Evolutionary conservation across 2,329 filamentous ascomycete genomes (phyloP).

Genomic region (Trichoderma cornu-damae): DNA sequence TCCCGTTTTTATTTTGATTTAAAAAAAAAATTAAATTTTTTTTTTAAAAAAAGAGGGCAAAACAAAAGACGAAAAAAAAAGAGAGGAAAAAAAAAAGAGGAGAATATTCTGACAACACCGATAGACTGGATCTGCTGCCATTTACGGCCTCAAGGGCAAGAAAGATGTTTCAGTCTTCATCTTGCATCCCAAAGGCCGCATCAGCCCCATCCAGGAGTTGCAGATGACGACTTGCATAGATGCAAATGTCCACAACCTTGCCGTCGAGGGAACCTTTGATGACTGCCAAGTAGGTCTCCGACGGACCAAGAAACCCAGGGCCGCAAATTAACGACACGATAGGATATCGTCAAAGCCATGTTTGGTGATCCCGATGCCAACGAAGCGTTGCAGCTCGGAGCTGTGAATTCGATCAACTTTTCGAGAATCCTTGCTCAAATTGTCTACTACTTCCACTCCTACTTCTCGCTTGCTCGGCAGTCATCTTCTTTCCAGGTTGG

Average conservation of each 20-base stretch:
- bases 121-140: conserved; percentile 81
- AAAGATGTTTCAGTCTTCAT: conserved; percentile 97
- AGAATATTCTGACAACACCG: background rate
- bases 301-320: background rate
- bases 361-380: conserved; percentile 87
- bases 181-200: conserved; percentile 83
- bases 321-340: background rate
- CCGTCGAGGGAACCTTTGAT: conserved; percentile 88
- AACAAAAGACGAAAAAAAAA: too few species aligned
- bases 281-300: conserved; percentile 64
- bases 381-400: conserved; percentile 73
- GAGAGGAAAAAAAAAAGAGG: too few species aligned
- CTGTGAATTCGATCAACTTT: conserved; percentile 97
- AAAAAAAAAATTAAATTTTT: too few species aligned
- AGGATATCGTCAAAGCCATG: conserved; percentile 85
- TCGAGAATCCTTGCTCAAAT: conserved; percentile 94
- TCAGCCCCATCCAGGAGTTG: conserved; percentile 87
- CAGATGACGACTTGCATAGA: conserved; percentile 97
- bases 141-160: conserved; percentile 91
- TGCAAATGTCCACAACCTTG: conserved; percentile 86
- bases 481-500: conserved; percentile 57
- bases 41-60: too few species aligned
- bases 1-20: too few species aligned
- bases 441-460: conserved; percentile 93
- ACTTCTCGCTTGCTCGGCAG: conserved; percentile 69